A percentile compares a stretch with the other conserved stretches of the same genome.
phyloP scores from a whole-genome alignment of 768 basidiomycete species.

The Mycena amicta region DNA sequence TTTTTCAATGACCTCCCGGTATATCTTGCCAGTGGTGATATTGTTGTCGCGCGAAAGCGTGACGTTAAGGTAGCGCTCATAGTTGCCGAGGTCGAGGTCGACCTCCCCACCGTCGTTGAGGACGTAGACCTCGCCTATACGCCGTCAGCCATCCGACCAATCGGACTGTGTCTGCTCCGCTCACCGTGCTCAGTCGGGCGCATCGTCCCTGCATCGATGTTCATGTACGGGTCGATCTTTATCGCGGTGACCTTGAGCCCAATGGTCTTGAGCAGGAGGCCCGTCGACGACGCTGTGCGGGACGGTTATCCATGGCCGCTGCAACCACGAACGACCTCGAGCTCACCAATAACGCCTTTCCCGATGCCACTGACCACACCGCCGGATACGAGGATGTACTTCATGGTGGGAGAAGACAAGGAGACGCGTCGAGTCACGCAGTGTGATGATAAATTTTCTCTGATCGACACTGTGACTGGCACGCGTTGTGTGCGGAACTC shows the following conservation, averaged over 20 bases:
- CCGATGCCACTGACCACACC: slow-evolving; percentile 99
- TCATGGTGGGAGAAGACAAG: slow-evolving; percentile 50
- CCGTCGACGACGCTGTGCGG: slow-evolving; percentile 87
- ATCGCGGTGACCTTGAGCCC: slow-evolving; percentile 98
- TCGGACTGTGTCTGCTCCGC: slow-evolving; percentile 19
- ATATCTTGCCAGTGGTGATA: slow-evolving; percentile 98
- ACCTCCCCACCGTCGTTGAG: slow-evolving; percentile 98
- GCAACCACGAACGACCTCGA: slow-evolving; percentile 23
- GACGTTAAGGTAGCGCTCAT: slow-evolving; percentile 96
- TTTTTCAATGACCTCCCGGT: slow-evolving; percentile 93
- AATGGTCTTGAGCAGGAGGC: slow-evolving; percentile 90
- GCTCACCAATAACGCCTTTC: slow-evolving; percentile 96
- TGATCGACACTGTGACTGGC: no score
- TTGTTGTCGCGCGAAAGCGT: slow-evolving; percentile 95
- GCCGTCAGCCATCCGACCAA: neutral
- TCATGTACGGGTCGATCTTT: slow-evolving; percentile 99
- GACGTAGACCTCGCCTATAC: slow-evolving; percentile 91
- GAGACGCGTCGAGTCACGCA: slow-evolving; percentile 19
- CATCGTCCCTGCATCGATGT: slow-evolving; percentile 99
- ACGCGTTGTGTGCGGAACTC: no score
- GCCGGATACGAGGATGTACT: slow-evolving; percentile 95
- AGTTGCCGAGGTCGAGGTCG: slow-evolving; percentile 96
- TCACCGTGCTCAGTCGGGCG: slow-evolving; percentile 96
- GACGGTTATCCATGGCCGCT: slow-evolving; percentile 11
- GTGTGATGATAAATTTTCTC: slow-evolving; percentile 17